Base-by-base conservation (phyloP, 768 basidiomycete species). In the Boletus rubropictus region DNA sequence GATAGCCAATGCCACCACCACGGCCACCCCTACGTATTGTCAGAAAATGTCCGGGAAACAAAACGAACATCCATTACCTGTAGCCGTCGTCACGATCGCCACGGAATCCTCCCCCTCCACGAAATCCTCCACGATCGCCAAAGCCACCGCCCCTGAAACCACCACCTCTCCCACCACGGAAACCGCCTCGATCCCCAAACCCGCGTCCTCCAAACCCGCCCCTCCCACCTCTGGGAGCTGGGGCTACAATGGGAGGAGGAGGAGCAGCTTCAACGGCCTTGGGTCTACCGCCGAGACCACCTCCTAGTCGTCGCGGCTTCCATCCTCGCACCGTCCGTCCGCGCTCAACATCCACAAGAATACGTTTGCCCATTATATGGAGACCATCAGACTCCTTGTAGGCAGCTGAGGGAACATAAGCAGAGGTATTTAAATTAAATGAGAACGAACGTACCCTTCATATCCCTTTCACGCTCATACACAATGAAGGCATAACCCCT, bases 371-470 rank as follows among this genome's bases (percentile, higher is more conserved):
- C 77, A 93, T 89, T 55, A 99, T 91, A 52, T 92, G 89, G 36
- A 99, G 78, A 20, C 93, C 90, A 60, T 98, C 95, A 17, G 94
- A 97, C 66, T 98, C 96, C 70, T 98, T 98, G 78, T 98, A 99
- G 12, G 95, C 96, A 54, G 86, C 86, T 88, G 54, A 49, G 38
- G 34, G 47, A 46, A 54, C 44, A 38, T 60, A 41, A 59, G 48
- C 55, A 55, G 37, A 55, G 42, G 40, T 14, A 18, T 24, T 29
- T 48, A 49, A 52, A 56, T 32, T 18, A 48, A 36, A 48, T 42
- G 39, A 42, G 42, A 57, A 33, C 10, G 14, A 25, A 17, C 11
- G 41, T 65, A 94, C 94, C 94, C 80, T 98, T 98, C 96, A 99
- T 99, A 65, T 99, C 96, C 49, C 94, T 82, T 70, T 98, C 96